Conservation (phyloP, 257 asterid species). For the Primulina eburnea region DNA sequence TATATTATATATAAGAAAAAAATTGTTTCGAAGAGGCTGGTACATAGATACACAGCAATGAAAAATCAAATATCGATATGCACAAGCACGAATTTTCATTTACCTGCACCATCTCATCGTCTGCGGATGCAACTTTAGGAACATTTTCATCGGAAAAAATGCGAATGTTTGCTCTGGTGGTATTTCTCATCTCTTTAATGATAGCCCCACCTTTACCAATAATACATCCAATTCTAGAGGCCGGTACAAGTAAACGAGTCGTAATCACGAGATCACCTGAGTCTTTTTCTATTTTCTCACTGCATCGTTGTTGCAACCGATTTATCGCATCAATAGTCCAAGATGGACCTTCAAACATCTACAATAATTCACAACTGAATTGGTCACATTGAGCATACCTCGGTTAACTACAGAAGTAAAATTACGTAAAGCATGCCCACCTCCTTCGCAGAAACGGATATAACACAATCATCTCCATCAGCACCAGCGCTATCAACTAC, state of each 20-base stretch:
- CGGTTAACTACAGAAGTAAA: constrained; percentile 5
- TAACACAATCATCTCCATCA: constrained; percentile 75
- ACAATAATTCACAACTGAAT: constrained; percentile 19
- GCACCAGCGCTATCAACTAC: constrained; percentile 69
- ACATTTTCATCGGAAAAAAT: constrained; percentile 64
- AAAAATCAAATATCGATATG: constrained; percentile 1
- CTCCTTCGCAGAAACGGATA: constrained; percentile 79
- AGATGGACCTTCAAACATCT: constrained; percentile 75
- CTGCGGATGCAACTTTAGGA: constrained; percentile 80
- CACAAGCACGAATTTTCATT: constrained; percentile 20
- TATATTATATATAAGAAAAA: background rate
- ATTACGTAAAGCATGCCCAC: constrained; percentile 31
- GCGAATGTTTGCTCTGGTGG: constrained; percentile 73
- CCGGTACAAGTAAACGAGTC: constrained; percentile 69
- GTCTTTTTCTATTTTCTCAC: constrained; percentile 63
- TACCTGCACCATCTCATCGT: constrained; percentile 93
- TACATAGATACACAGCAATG: background rate
- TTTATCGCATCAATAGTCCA: constrained; percentile 72
- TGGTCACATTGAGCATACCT: constrained; percentile 11
- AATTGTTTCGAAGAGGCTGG: background rate
- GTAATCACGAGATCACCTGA: constrained; percentile 52
- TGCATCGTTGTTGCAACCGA: constrained; percentile 82
- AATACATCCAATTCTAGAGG: constrained; percentile 79
- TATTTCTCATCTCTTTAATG: constrained; percentile 71
- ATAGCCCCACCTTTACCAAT: constrained; percentile 92